phyloP scores from a whole-genome alignment of 768 basidiomycete species.

The Floccularia luteovirens region DNA sequence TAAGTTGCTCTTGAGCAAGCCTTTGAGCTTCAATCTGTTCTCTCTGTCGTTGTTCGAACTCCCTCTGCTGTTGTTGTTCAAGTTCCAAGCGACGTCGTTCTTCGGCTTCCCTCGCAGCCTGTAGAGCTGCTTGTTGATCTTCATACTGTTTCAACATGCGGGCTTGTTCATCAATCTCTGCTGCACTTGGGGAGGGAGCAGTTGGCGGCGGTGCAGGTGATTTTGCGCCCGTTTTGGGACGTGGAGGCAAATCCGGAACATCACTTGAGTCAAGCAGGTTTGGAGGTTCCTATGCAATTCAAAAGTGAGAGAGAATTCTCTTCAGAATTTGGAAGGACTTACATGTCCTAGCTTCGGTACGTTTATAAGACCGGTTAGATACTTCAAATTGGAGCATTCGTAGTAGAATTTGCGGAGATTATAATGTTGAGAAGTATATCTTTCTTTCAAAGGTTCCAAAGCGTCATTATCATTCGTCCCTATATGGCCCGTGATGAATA shows the following conservation, averaged over 20 bases:
- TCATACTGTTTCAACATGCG: slow-evolving; percentile 96
- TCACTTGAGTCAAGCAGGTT: slow-evolving; percentile 79
- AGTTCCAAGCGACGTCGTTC: slow-evolving; percentile 72
- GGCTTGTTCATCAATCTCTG: slow-evolving; percentile 81
- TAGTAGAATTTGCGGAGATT: slow-evolving; percentile 97
- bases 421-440: slow-evolving; percentile 89
- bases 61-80: slow-evolving; percentile 73
- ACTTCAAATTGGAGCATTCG: slow-evolving; percentile 98
- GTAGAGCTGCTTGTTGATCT: slow-evolving; percentile 86
- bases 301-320: slow-evolving; percentile 2
- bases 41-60: slow-evolving; percentile 84
- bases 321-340: slow-evolving; percentile 12
- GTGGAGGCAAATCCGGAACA: slow-evolving; percentile 83
- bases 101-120: slow-evolving; percentile 73
- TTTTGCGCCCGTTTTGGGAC: slow-evolving; percentile 55
- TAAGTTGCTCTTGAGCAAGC: slow-evolving; percentile 80
- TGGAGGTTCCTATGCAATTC: slow-evolving; percentile 75
- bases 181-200: slow-evolving; percentile 62
- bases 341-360: slow-evolving; percentile 96
- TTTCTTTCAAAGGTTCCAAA: slow-evolving; percentile 79
- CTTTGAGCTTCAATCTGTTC: slow-evolving; percentile 87
- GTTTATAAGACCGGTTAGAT: slow-evolving; percentile 94
- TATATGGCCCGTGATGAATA: slow-evolving; percentile 17
- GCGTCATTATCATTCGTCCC: slow-evolving; percentile 88
- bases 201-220: slow-evolving; percentile 62